Percentiles rank a stretch among this genome's conserved stretches.
Conservation (phyloP, 441 rosid species). For the Melastoma candidum region DNA sequence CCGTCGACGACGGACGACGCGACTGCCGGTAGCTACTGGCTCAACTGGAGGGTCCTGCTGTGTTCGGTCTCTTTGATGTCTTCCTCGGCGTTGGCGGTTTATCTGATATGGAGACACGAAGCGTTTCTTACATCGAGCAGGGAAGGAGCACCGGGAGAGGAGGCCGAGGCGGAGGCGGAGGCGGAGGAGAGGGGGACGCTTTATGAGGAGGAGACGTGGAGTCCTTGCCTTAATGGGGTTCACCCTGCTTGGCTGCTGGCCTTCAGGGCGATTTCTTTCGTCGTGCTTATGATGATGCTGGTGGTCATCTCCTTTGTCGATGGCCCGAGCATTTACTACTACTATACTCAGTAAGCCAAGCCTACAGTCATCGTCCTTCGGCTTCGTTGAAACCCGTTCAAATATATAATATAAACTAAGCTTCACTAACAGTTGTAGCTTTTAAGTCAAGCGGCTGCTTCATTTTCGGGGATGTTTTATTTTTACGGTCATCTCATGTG, state of each 20-base stretch:
- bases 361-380: neutral
- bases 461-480: neutral
- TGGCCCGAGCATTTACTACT: conserved; percentile 73
- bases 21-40: conserved; percentile 10
- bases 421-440: too few relatives aligned
- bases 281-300: too few relatives aligned
- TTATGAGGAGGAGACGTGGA: conserved; percentile 79
- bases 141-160: neutral
- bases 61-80: conserved; percentile 6
- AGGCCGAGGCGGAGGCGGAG: neutral
- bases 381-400: too few relatives aligned
- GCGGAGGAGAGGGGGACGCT: conserved; percentile 40
- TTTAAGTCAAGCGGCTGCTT: neutral
- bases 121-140: neutral
- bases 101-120: conserved; percentile 12
- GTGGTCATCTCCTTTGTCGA: conserved; percentile 31
- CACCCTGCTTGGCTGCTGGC: conserved; percentile 93
- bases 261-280: conserved; percentile 29
- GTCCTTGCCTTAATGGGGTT: conserved; percentile 62
- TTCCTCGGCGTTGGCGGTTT: neutral
- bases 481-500: conserved; percentile 4
- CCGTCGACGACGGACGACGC: conserved; percentile 11
- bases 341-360: conserved; percentile 72
- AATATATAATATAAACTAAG: too few relatives aligned
- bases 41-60: conserved; percentile 18